These are phyloP conservation scores for Paspalum vaginatum DNA, from an alignment of 176 grass and related monocot species.

Conservation along the genomic window DNA sequence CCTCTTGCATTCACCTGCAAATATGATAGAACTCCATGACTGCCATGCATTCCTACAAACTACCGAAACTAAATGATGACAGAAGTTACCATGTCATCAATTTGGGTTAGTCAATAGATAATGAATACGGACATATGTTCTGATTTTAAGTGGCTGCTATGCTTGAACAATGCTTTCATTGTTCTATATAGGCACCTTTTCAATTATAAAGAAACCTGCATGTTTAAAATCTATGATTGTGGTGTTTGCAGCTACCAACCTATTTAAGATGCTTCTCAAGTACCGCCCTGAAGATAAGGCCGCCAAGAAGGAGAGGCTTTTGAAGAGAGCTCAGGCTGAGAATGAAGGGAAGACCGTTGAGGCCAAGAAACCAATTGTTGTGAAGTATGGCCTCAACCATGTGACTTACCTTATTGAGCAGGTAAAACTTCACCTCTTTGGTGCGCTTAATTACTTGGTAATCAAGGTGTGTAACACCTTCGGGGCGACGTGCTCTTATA, in stretches of 20 bases:
- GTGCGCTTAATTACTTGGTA: not conserved
- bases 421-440: slow-evolving; percentile 20
- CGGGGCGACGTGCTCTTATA: not conserved
- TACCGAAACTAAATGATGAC: not conserved
- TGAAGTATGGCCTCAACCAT: slow-evolving; percentile 85
- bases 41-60: not conserved
- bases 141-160: not conserved
- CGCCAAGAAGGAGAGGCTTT: slow-evolving; percentile 70
- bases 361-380: slow-evolving; percentile 74
- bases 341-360: slow-evolving; percentile 64
- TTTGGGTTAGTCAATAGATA: not conserved
- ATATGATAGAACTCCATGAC: not conserved
- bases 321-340: slow-evolving; percentile 76
- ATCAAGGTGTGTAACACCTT: not conserved
- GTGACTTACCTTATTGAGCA: slow-evolving; percentile 82
- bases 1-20: not conserved
- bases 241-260: slow-evolving; percentile 51
- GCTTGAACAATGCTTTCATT: not conserved
- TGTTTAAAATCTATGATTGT: not conserved
- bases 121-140: not conserved
- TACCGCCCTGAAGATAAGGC: slow-evolving; percentile 69
- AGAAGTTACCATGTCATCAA: not conserved
- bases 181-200: too few relatives aligned
- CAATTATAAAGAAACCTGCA: not conserved
- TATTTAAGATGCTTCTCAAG: slow-evolving; percentile 81